Percentiles rank a stretch among this genome's conserved stretches.
phyloP scores from a whole-genome alignment of 768 basidiomycete species.

The Tricholoma terreum region DNA sequence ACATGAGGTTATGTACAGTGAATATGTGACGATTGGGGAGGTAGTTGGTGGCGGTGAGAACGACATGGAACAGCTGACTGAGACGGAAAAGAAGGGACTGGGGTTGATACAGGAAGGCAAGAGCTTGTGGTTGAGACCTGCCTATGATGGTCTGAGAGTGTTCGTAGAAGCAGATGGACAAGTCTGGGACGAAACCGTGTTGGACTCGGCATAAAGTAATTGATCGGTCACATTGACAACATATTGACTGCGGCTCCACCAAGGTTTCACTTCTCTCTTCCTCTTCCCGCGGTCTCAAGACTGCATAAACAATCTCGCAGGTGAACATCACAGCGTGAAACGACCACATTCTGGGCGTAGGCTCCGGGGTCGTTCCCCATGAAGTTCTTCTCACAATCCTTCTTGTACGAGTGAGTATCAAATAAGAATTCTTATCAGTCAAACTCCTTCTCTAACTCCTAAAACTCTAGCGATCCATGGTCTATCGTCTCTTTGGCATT shows the following conservation, averaged over 20 bases:
- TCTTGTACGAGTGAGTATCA: constrained; percentile 50
- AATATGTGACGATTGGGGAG: constrained; percentile 64
- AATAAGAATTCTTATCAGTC: background rate
- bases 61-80: constrained; percentile 26
- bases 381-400: constrained; percentile 58
- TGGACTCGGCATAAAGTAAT: too few species aligned
- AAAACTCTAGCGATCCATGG: constrained; percentile 79
- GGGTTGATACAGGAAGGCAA: constrained; percentile 46
- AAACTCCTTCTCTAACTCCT: constrained; percentile 15
- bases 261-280: too few species aligned
- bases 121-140: constrained; percentile 62
- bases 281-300: too few species aligned
- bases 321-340: background rate
- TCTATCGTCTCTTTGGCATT: constrained; percentile 90
- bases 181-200: constrained; percentile 54
- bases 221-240: too few species aligned
- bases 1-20: constrained; percentile 76
- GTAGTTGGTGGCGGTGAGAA: constrained; percentile 37
- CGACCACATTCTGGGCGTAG: constrained; percentile 5
- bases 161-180: constrained; percentile 38
- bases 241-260: too few species aligned
- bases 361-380: constrained; percentile 37
- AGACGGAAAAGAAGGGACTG: constrained; percentile 41
- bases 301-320: too few species aligned
- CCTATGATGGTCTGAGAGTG: constrained; percentile 70